phyloP scores from a whole-genome alignment of 352 stramenopile genomes.

The Phytophthora sp. region DNA sequence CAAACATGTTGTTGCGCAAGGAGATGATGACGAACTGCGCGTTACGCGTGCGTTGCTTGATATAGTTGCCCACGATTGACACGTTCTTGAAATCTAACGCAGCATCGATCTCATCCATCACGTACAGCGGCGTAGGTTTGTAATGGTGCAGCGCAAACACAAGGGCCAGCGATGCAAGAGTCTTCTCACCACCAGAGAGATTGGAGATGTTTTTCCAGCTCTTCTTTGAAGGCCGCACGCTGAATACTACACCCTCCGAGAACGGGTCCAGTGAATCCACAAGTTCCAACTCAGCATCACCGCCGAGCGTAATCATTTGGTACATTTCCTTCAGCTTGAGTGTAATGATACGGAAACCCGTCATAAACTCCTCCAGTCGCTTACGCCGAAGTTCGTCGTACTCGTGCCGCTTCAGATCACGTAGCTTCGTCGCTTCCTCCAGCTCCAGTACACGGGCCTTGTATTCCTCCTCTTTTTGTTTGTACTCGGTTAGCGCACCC shows the following conservation, averaged over 20 bases:
- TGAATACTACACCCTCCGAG: conserved; percentile 99
- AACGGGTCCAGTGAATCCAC: conserved; percentile 99
- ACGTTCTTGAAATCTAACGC: conserved; percentile 99
- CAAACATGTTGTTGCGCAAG: conserved; percentile 99
- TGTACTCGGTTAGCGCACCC: conserved; percentile 90
- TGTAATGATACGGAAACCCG: conserved; percentile 98
- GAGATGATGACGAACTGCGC: conserved; percentile 99
- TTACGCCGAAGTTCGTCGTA: conserved; percentile 97
- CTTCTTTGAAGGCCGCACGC: conserved; percentile 99
- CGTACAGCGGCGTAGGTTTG: conserved; percentile 99
- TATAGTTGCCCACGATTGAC: conserved; percentile 99
- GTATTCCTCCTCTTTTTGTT: conserved; percentile 97
- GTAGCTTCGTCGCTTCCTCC: conserved; percentile 92
- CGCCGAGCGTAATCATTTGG: conserved; percentile 97
- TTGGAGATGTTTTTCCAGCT: conserved; percentile 99
- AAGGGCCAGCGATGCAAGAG: conserved; percentile 97
- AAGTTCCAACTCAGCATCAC: conserved; percentile 98
- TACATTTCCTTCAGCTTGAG: conserved; percentile 99
- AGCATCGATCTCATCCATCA: conserved; percentile 97
- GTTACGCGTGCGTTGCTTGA: conserved; percentile 99
- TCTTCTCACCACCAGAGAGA: conserved; percentile 99
- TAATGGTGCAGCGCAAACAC: conserved; percentile 99
- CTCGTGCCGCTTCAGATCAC: conserved; percentile 92
- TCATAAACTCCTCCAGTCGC: conserved; percentile 99
- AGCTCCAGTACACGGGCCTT: conserved; percentile 93